Evolutionary conservation across 1,139 yeast species (phyloP), one percentile per base, ranked within the genome.

Genomic region (Geotrichum citri-aurantii): DNA sequence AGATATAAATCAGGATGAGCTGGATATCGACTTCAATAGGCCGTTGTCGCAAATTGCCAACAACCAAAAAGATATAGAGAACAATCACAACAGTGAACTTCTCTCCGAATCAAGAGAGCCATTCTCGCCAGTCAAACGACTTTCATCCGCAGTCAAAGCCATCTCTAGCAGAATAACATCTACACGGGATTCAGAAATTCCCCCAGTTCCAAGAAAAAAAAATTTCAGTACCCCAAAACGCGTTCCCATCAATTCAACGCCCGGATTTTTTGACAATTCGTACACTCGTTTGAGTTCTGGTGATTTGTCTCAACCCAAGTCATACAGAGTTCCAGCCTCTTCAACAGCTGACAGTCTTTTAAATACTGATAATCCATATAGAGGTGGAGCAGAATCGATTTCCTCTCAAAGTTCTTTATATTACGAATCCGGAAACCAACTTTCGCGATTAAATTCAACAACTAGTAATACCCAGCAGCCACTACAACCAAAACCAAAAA

Each of bases 81-180:
- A n/a, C 24, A 26, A 19, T 26, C 47, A 24, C 14, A 10, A 10
- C 2, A 10, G 1, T 14, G 33, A 48, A 12, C 17, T 14, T 48
- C 37, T 29, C 6, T 12, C 31, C 14, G 50, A 48, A 24, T 11
- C 14, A 21, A 1, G 3, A 17, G 4, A 7, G 23, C 48, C 48
- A 21, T n/a, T 19, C 14, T 52, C 54, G 2, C 48, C 49, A 1
- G 49, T 44, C 8, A 17, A 37, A n/a, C 33, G 29, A 2, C 23
- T 52, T 21, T 52, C 54, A 52, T 26, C 42, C 14, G 54, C 54
- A 7, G 29, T 52, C 7, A 40, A 27, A 42, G 46, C 54, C 10
- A 23, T 52, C 6, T 52, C 54, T 5, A 27, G 11, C 11, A 42
- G 29, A 52, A 26, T 52, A 2, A 29, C 52, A 50, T 12, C 27